A percentile compares a stretch with the other conserved stretches of the same genome.
These are phyloP conservation scores for Ochromonas danica DNA, from an alignment of 108 stramenopile genomes.

Conservation along the genomic window DNA sequence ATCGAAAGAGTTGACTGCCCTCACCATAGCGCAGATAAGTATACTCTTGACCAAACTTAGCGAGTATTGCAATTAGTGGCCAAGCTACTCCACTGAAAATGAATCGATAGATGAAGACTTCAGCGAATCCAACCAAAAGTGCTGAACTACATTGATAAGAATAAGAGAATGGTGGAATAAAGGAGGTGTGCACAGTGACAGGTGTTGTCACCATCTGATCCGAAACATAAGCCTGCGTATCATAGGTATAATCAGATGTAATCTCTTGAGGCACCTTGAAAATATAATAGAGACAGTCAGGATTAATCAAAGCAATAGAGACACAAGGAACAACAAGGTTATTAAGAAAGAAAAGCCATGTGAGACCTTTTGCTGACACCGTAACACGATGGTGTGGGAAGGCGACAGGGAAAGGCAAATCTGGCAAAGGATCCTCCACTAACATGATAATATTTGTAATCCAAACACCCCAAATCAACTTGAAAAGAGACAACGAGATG, in stretches of 20 bases:
- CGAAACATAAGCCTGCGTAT: not conserved
- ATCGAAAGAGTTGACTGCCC: not conserved
- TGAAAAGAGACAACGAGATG: not conserved
- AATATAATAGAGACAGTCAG: not conserved
- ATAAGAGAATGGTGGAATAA: slow-evolving; percentile 29
- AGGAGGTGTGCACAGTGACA: not conserved
- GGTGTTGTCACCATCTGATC: too few species aligned
- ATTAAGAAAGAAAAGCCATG: not conserved
- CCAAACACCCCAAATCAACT: not conserved
- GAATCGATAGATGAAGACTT: not conserved
- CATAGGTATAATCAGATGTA: not conserved
- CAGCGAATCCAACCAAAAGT: not conserved
- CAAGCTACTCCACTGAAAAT: not conserved
- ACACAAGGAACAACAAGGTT: not conserved
- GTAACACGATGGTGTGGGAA: too few species aligned
- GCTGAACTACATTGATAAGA: slow-evolving; percentile 26
- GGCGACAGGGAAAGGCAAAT: too few species aligned
- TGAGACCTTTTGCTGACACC: not conserved
- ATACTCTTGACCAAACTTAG: not conserved
- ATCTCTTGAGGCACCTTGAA: not conserved
- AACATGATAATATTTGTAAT: too few species aligned
- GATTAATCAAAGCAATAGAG: not conserved
- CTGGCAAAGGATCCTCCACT: not conserved
- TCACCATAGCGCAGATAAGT: not conserved
- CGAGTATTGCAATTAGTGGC: not conserved